Evolutionary conservation across 805 yeast species (phyloP).

Genomic region (Phaffomyces opuntiae): DNA sequence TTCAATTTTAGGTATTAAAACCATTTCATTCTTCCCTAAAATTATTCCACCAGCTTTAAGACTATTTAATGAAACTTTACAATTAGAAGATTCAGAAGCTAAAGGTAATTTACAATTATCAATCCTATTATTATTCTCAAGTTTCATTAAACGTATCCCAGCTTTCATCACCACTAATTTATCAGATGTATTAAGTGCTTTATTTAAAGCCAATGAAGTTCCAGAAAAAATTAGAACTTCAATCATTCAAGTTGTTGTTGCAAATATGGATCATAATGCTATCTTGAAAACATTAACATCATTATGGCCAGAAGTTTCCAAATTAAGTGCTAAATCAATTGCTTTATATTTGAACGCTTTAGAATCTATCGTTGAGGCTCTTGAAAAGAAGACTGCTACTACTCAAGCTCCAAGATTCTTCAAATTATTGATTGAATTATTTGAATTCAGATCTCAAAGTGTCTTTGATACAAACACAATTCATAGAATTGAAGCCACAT

Average conservation of each 20-base stretch:
- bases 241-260: constrained; percentile 53
- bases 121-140: constrained; percentile 60
- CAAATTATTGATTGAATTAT: constrained; percentile 58
- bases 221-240: constrained; percentile 55
- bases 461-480: constrained; percentile 65
- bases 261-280: constrained; percentile 59
- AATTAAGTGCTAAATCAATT: constrained; percentile 39
- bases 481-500: constrained; percentile 72
- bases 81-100: constrained; percentile 20
- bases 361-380: constrained; percentile 55
- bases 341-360: constrained; percentile 66
- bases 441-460: constrained; percentile 59
- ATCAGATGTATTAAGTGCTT: constrained; percentile 49
- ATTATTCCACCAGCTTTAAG: constrained; percentile 69
- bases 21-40: constrained; percentile 78
- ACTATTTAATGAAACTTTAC: constrained; percentile 39
- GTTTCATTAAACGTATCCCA: constrained; percentile 77
- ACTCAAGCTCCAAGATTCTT: constrained; percentile 60
- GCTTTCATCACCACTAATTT: constrained; percentile 71
- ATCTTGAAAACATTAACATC: constrained; percentile 55
- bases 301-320: constrained; percentile 47
- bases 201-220: constrained; percentile 52
- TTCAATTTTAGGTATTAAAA: constrained; percentile 74
- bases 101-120: constrained; percentile 54
- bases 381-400: constrained; percentile 74